Percentiles rank a stretch among this genome's conserved stretches.
phyloP scores from a whole-genome alignment of 257 asterid species.

The Capsicum pubescens region DNA sequence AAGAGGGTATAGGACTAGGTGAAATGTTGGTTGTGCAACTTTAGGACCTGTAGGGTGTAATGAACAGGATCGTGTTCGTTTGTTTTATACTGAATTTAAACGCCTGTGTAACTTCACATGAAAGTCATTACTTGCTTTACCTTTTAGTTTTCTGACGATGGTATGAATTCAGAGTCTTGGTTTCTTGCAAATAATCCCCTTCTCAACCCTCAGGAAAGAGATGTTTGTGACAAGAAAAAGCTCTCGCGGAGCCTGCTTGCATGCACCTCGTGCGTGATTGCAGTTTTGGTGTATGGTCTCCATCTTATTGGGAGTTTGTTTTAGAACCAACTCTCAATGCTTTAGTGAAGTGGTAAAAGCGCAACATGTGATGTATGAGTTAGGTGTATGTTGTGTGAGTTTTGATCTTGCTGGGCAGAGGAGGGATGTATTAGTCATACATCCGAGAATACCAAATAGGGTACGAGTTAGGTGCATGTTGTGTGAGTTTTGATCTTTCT shows the following conservation, averaged over 20 bases:
- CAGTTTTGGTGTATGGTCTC: not conserved
- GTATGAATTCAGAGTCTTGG: not conserved
- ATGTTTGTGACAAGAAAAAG: not conserved
- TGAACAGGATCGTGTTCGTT: not conserved
- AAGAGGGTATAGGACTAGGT: not conserved
- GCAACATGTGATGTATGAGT: too few species aligned
- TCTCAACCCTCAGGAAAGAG: not conserved
- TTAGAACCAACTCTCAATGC: too few species aligned
- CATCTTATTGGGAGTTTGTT: too few species aligned
- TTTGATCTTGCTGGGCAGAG: too few species aligned
- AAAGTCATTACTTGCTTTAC: not conserved
- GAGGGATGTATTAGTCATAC: too few species aligned
- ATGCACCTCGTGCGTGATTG: not conserved
- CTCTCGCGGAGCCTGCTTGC: not conserved
- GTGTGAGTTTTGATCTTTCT: too few species aligned
- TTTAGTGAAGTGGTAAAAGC: too few species aligned
- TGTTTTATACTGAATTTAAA: not conserved
- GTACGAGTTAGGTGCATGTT: too few species aligned
- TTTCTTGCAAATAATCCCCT: not conserved
- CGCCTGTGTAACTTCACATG: not conserved
- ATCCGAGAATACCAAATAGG: too few species aligned
- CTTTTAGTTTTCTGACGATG: not conserved
- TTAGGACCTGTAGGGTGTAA: not conserved
- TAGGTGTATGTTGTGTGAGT: too few species aligned
- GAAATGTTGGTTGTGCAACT: constrained; percentile 6